These are phyloP conservation scores for Pilatotrama ljubarskyi DNA, from an alignment of 768 basidiomycete genomes.

Conservation along the genomic window DNA sequence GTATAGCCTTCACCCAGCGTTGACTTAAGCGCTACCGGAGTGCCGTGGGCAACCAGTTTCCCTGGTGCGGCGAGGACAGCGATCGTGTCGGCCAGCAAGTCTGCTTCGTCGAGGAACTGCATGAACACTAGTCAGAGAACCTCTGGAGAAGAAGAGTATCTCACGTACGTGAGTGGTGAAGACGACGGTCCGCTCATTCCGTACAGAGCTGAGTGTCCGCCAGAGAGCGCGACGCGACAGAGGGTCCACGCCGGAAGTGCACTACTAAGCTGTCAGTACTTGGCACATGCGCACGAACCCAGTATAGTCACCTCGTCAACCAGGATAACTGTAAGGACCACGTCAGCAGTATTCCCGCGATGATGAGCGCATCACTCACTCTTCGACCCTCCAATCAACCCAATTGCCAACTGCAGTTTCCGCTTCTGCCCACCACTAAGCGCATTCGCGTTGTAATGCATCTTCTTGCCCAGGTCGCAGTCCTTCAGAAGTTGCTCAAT, in stretches of 20 bases:
- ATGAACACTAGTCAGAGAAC: slow-evolving; percentile 4
- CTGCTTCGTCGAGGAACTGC: slow-evolving; percentile 78
- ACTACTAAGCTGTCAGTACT: slow-evolving; percentile 30
- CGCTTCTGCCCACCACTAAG: slow-evolving; percentile 82
- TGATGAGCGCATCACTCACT: slow-evolving; percentile 40
- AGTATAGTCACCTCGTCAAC: slow-evolving; percentile 28
- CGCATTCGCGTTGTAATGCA: slow-evolving; percentile 61
- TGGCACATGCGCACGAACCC: background rate
- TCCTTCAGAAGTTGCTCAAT: slow-evolving; percentile 63
- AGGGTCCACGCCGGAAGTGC: slow-evolving; percentile 82
- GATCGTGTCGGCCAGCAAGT: slow-evolving; percentile 74
- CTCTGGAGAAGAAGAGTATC: background rate
- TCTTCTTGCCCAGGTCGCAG: slow-evolving; percentile 73
- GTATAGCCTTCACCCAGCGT: slow-evolving; percentile 73
- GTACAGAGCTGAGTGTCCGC: slow-evolving; percentile 68
- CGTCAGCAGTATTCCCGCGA: background rate
- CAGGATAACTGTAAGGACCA: slow-evolving; percentile 21
- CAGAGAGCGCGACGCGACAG: slow-evolving; percentile 76
- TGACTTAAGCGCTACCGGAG: slow-evolving; percentile 74
- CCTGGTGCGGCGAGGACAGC: slow-evolving; percentile 76
- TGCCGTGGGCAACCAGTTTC: slow-evolving; percentile 68
- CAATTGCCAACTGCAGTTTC: slow-evolving; percentile 82
- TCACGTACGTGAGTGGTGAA: slow-evolving; percentile 74
- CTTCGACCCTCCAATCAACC: slow-evolving; percentile 73
- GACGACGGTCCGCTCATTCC: slow-evolving; percentile 65